Base-by-base conservation (phyloP, 139 green algal species). In the Picochlorum sp. region DNA sequence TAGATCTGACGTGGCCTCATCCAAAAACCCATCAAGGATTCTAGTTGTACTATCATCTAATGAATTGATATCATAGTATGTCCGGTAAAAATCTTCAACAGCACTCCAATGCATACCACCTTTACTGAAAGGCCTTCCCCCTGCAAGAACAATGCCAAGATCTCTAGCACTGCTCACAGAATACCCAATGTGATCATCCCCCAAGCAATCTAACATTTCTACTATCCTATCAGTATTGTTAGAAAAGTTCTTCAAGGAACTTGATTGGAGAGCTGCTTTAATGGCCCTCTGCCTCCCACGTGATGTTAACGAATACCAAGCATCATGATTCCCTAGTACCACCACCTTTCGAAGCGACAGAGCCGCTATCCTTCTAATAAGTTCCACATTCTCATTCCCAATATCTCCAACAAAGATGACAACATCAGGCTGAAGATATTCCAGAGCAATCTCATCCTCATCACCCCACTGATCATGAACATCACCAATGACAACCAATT, bases 351-450 rank as follows among this genome's bases (percentile, higher is more conserved):
- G 16, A 16, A 23, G 8, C 14, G 52, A n/a, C 30, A 84, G 31
- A 31, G 57, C 18, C 0, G 73, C 69, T 2, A 88, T 70, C 37
- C 70, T 45, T 49, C 56, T n/a, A 1, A 88, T 73, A 1, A 90
- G 58, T 34, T 58, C 8, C 44, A 81, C 72, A 63, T 79, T 49
- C 50, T 90, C 83, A 28, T 90, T 78, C 1, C 83, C 83, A 41
- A 90, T 81, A 49, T 90, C 83, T 0, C 83, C 83, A 28, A 89
- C 72, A 31, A 90, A 79, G 15, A 86, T 49, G n/a, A 68, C 67
- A 15, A 83, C 44, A 57, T 88, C 83, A 28, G 73, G 57, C 5
- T 68, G 21, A 38, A 90, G 56, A 23, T 31, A 58, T 11, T n/a
- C 20, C 15, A 87, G 65, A 2, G 83, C 83, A 30, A 68, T 67